A percentile compares a stretch with the other conserved stretches of the same genome.
Conservation (phyloP, 2,329 filamentous ascomycete species). For the Exophiala spinifera region DNA sequence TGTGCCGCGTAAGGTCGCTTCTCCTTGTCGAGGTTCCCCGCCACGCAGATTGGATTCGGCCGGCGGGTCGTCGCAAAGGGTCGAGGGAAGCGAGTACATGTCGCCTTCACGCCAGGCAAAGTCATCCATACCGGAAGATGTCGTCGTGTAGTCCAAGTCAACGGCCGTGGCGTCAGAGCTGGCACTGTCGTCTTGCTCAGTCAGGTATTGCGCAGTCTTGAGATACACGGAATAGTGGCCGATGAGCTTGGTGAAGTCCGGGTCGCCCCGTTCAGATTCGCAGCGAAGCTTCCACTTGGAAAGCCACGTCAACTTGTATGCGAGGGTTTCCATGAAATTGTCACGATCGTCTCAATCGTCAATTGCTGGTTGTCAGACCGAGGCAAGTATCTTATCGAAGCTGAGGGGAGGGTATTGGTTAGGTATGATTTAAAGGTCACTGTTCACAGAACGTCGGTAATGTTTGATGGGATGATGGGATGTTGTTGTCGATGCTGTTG, state of each 20-base stretch:
- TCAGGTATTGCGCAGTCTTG: conserved; percentile 6
- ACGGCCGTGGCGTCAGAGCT: background rate
- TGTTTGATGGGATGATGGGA: too few species aligned
- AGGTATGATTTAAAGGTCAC: too few species aligned
- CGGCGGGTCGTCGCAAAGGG: background rate
- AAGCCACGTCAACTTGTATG: conserved; percentile 10
- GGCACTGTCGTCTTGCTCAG: background rate
- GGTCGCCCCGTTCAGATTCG: conserved; percentile 12
- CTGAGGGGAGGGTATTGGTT: too few species aligned
- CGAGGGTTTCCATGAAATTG: conserved; percentile 5
- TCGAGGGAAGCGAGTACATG: background rate
- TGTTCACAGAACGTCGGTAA: too few species aligned
- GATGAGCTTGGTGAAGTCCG: conserved; percentile 11
- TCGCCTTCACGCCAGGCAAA: conserved; percentile 5
- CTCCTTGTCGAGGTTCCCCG: background rate
- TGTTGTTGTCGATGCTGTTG: too few species aligned
- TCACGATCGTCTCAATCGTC: too few species aligned
- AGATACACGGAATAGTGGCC: conserved; percentile 13
- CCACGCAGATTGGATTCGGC: background rate
- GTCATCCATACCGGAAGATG: conserved; percentile 1
- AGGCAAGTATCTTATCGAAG: too few species aligned
- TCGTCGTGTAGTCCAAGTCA: background rate
- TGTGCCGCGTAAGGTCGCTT: too few species aligned
- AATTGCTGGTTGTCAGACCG: too few species aligned
- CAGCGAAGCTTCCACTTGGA: conserved; percentile 14